These are phyloP conservation scores for Emmonsiellopsis sp. DNA, from an alignment of 2,329 filamentous ascomycete species.

Conservation along the genomic window DNA sequence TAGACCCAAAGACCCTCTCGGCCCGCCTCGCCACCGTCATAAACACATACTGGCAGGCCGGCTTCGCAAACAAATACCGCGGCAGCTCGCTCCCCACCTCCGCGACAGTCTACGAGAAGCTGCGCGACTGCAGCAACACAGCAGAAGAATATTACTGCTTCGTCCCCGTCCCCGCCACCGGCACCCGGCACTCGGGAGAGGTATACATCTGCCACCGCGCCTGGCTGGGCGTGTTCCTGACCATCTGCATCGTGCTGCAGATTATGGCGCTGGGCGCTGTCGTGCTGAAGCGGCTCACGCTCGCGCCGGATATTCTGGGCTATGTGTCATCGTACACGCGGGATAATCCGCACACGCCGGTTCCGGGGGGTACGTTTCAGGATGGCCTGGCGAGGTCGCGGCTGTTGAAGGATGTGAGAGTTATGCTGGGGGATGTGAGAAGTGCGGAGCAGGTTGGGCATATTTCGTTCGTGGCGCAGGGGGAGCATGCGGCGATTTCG, in stretches of 20 bases:
- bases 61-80: neutral
- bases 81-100: neutral
- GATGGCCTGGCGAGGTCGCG: neutral
- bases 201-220: neutral
- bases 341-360: neutral
- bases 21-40: neutral
- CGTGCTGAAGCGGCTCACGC: neutral
- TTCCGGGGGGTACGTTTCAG: neutral
- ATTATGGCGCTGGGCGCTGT: neutral
- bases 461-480: slow-evolving; percentile 1
- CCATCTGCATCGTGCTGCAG: neutral
- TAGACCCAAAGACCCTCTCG: neutral
- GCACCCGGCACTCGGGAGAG: neutral
- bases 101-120: neutral
- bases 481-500: neutral
- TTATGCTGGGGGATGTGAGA: neutral
- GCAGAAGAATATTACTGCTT: neutral
- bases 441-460: neutral
- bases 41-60: neutral
- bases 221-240: neutral
- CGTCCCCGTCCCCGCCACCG: neutral
- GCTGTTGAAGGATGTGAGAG: neutral
- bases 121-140: neutral
- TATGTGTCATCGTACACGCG: slow-evolving; percentile 1
- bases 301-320: slow-evolving; percentile 1